These are phyloP conservation scores for Blechomonas ayalai DNA, from an alignment of 208 protist genomes.

Conservation along the genomic window DNA sequence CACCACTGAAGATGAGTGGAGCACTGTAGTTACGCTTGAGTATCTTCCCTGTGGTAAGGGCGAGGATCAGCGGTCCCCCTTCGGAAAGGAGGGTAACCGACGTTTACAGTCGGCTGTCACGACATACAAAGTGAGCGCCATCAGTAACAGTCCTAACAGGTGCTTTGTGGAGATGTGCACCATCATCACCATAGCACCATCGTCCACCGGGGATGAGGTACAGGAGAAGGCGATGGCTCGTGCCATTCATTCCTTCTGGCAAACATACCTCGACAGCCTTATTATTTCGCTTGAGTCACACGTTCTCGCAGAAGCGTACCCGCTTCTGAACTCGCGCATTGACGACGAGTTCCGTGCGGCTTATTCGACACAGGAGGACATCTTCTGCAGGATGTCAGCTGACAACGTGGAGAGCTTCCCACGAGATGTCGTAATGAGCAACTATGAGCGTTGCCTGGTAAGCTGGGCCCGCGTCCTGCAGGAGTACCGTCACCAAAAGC, in stretches of 20 bases:
- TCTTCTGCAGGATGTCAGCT: conserved; percentile 21
- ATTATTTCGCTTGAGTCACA: conserved; percentile 15
- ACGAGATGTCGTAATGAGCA: conserved; percentile 8
- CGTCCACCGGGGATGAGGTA: conserved; percentile 1
- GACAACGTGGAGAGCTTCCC: conserved; percentile 3
- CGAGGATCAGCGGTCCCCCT: conserved; percentile 33
- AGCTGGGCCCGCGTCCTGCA: conserved; percentile 15
- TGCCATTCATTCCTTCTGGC: conserved; percentile 22
- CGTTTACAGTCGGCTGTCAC: conserved; percentile 8
- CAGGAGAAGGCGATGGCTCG: neutral
- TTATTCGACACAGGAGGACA: conserved; percentile 19
- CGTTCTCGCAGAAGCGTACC: conserved; percentile 26
- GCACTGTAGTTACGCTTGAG: conserved; percentile 14
- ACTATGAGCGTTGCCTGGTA: conserved; percentile 26
- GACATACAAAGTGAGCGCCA: conserved; percentile 15
- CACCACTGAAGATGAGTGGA: conserved; percentile 6
- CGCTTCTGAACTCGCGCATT: neutral
- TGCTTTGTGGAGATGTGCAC: conserved; percentile 43
- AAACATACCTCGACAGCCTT: conserved; percentile 11
- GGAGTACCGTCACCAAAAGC: conserved; percentile 30
- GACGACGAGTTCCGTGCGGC: conserved; percentile 11
- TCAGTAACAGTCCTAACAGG: conserved; percentile 30
- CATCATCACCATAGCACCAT: conserved; percentile 6
- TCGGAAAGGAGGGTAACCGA: conserved; percentile 18
- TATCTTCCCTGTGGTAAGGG: conserved; percentile 21